These are phyloP conservation scores for Erysimum cheiranthoides DNA, from an alignment of 345 rosid genomes.

Conservation along the genomic window DNA sequence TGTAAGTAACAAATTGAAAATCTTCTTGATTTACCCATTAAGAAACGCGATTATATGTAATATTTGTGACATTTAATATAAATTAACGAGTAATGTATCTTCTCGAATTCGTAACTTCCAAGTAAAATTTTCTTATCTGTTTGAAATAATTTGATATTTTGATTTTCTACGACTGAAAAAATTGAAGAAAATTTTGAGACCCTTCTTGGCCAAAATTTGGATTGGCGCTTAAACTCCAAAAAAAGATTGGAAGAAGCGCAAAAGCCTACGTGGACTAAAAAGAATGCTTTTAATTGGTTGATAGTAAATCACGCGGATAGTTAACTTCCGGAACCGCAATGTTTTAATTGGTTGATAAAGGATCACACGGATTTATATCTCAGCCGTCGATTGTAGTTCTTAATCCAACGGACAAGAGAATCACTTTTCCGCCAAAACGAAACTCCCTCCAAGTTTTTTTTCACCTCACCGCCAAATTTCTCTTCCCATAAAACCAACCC, in stretches of 20 bases:
- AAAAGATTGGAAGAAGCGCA: neutral
- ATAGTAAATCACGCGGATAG: neutral
- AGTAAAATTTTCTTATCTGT: no score
- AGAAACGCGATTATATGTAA: neutral
- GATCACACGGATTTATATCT: neutral
- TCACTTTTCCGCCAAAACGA: constrained; percentile 22
- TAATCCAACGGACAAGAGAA: constrained; percentile 30
- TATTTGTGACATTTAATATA: neutral
- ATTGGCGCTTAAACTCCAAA: neutral
- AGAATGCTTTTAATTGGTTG: neutral
- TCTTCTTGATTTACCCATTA: no score
- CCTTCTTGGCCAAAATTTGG: neutral
- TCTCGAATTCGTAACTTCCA: neutral
- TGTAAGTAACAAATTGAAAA: neutral
- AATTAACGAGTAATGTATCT: neutral
- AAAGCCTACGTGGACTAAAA: neutral
- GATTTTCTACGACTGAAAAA: neutral
- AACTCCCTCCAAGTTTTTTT: constrained; percentile 10
- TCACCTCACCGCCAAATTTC: constrained; percentile 30
- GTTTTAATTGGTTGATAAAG: constrained; percentile 23
- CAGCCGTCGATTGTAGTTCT: constrained; percentile 16
- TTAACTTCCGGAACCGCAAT: neutral
- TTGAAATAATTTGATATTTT: neutral
- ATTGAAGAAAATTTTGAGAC: neutral
- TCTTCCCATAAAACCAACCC: neutral